Evolutionary conservation across 352 stramenopile species (phyloP), one percentile per base, ranked within the genome.

Genomic region (Phytopythium montanum): DNA sequence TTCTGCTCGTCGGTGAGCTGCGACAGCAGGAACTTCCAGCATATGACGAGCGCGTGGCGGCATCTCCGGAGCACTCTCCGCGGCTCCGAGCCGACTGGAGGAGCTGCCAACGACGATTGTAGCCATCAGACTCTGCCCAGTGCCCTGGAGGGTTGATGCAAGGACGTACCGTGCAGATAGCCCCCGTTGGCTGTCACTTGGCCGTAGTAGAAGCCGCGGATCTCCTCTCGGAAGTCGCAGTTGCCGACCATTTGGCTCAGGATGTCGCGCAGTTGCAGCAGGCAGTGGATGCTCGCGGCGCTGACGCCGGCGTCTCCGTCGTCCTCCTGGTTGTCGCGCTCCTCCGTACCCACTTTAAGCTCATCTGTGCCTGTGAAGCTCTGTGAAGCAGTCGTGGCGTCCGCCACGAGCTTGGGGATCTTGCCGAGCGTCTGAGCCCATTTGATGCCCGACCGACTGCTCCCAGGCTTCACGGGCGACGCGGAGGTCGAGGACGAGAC

Each of bases 21-120:
- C 16, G 71, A 69, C 31, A 88, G 56, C 14, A 87, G 56, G 38
- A 81, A 86, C 56, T 88, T 87, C 81, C 81, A 90, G 52, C 76
- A 86, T 2, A 86, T 61, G 54, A 88, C 38, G 42, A 90, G 76
- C 16, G 75, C 72, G 25, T 77, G 76, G 3, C 78, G 72, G 60
- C 79, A 88, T 44, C 88, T 69, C 12, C 81, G 76, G 41, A 88
- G 86, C 5, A 88, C 56, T 29, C 70, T 66, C 38, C 66, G 62
- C 42, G 75, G 71, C 50, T 80, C 73, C 56, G 63, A 76, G 23
- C 33, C 51, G 21, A 25, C 51, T 16, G 31, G 16, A 18, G 51
- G 33, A 41, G 34, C 29, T 55, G 25, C 13, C 39, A 46, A 38
- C 3, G 33, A 38, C 33, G 33, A 38, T 6, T 8, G 33, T 38